phyloP scores from a whole-genome alignment of 306 rosid genomes.

The Senna tora region DNA sequence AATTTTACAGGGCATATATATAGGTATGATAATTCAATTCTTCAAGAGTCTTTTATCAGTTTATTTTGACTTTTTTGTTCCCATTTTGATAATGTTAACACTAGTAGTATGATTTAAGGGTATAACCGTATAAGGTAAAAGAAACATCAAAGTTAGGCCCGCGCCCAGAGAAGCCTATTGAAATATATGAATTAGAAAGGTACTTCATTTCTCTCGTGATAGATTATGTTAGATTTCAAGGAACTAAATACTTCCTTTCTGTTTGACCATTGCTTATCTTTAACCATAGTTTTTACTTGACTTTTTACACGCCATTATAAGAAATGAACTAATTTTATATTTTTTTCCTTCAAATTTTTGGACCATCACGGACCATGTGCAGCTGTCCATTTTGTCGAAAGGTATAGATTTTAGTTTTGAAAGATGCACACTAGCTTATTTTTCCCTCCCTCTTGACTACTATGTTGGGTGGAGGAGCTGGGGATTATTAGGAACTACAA shows the following conservation, averaged over 20 bases:
- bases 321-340: constrained; percentile 46
- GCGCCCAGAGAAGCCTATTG: constrained; percentile 90
- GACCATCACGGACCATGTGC: constrained; percentile 42
- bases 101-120: constrained; percentile 53
- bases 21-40: background rate
- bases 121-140: constrained; percentile 68
- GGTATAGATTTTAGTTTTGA: constrained; percentile 52
- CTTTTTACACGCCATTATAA: constrained; percentile 14
- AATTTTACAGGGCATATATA: constrained; percentile 5
- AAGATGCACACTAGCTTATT: constrained; percentile 9
- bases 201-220: constrained; percentile 37
- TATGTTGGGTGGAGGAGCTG: background rate
- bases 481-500: constrained; percentile 5
- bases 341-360: constrained; percentile 33
- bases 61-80: background rate
- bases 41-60: background rate
- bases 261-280: background rate
- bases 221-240: constrained; percentile 7
- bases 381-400: constrained; percentile 99
- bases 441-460: background rate
- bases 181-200: constrained; percentile 96
- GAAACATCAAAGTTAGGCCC: constrained; percentile 88
- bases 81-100: constrained; percentile 21
- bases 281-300: background rate
- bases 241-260: constrained; percentile 10